These are phyloP conservation scores for Zymoseptoria crescenta DNA, from an alignment of 2,329 filamentous ascomycete genomes.

Conservation along the genomic window DNA sequence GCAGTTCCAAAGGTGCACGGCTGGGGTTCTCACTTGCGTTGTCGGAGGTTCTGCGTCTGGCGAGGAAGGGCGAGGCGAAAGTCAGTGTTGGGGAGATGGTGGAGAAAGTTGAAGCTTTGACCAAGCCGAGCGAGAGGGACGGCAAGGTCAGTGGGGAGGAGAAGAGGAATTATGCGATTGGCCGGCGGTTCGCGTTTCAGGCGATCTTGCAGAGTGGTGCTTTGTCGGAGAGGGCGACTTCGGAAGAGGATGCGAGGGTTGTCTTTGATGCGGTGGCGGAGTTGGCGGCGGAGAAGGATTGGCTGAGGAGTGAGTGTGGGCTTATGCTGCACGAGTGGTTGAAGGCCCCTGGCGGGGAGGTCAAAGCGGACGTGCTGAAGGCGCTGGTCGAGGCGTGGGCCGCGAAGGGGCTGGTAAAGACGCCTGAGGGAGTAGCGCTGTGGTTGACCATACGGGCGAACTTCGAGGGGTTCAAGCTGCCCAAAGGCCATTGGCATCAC, in stretches of 20 bases:
- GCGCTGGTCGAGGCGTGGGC: conserved; percentile 22
- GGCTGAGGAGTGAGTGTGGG: conserved; percentile 82
- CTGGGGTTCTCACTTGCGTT: conserved; percentile 84
- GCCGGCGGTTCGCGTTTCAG: conserved; percentile 78
- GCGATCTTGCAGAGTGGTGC: conserved; percentile 74
- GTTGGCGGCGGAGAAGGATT: conserved; percentile 72
- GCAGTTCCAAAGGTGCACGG: conserved; percentile 78
- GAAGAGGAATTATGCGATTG: conserved; percentile 76
- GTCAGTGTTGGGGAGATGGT: conserved; percentile 32
- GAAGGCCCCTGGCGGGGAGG: conserved; percentile 11
- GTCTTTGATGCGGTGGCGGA: conserved; percentile 67
- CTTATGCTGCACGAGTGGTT: conserved; percentile 71
- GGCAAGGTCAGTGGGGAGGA: conserved; percentile 58
- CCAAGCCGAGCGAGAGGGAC: conserved; percentile 34
- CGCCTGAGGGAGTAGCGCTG: conserved; percentile 80
- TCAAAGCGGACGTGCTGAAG: conserved; percentile 13
- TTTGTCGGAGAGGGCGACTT: conserved; percentile 46
- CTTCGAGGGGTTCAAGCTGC: conserved; percentile 58
- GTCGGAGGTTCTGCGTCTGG: conserved; percentile 67
- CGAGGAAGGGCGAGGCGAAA: conserved; percentile 30
- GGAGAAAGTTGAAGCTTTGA: conserved; percentile 46
- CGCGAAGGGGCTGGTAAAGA: conserved; percentile 58
- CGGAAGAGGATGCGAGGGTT: conserved; percentile 51
- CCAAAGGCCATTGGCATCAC: conserved; percentile 63
- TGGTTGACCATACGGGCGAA: conserved; percentile 65